phyloP scores from a whole-genome alignment of 208 protist genomes.

The Trypanosomatidae sp. region DNA sequence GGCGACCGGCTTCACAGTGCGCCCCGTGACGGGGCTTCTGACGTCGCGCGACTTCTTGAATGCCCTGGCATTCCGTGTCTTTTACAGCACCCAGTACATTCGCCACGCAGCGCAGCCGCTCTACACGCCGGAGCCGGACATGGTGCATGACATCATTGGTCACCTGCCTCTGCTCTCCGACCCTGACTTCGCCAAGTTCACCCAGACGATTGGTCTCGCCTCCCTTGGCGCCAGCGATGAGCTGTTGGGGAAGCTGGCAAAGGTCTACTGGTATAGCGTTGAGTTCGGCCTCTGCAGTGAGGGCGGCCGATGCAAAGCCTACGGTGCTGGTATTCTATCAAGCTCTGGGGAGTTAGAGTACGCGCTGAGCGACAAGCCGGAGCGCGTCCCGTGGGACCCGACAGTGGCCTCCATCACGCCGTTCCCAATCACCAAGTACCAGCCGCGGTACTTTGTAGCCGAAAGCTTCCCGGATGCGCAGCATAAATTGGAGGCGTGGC shows the following conservation, averaged over 20 bases:
- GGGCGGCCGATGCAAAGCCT: constrained; percentile 84
- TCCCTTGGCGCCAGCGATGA: constrained; percentile 95
- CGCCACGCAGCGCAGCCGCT: constrained; percentile 93
- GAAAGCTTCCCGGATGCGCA: constrained; percentile 92
- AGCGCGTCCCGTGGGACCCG: constrained; percentile 73
- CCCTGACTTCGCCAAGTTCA: constrained; percentile 96
- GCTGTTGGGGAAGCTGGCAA: constrained; percentile 92
- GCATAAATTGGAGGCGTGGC: constrained; percentile 82
- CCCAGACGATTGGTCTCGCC: constrained; percentile 97
- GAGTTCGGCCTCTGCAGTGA: constrained; percentile 96
- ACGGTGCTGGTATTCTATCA: constrained; percentile 95
- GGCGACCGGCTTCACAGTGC: constrained; percentile 93
- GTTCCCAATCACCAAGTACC: constrained; percentile 95
- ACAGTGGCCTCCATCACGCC: constrained; percentile 41
- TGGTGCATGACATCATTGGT: constrained; percentile 96
- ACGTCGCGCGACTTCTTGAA: constrained; percentile 96
- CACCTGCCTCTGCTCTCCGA: constrained; percentile 96
- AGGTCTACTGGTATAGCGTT: constrained; percentile 96
- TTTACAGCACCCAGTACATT: constrained; percentile 98
- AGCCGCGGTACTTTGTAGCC: constrained; percentile 95
- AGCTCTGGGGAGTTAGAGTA: constrained; percentile 93
- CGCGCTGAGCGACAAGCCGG: constrained; percentile 38
- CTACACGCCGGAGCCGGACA: constrained; percentile 97
- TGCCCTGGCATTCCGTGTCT: constrained; percentile 95
- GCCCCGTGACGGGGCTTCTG: constrained; percentile 93